Evolutionary conservation across 148 eudicot genomes (phyloP), one percentile per base, ranked within the genome.

Genomic region (Vaccinium vitisidaea): DNA sequence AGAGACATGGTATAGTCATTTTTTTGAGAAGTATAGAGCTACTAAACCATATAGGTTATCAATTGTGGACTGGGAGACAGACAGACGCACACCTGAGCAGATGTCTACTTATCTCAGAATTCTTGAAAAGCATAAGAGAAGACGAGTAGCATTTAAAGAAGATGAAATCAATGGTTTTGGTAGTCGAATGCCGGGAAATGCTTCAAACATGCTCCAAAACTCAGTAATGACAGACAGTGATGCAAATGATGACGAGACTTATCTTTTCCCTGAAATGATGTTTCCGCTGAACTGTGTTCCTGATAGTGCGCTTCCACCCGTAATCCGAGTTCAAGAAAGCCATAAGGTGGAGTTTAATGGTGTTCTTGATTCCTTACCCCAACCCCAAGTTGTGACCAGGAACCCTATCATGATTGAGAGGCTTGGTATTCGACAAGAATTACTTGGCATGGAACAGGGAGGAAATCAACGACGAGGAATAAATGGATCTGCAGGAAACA

Each of bases 321-420:
- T 85, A 75, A 83, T 76, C 73, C 58, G 83, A 63, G 82, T 69
- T 75, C 88, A 87, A 70, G 89, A 87, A 78, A 88, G 83, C 54
- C 92, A 80, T 50, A 89, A 91, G 84, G 85, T 91, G 78, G 93
- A 91, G 83, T 90, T 87, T 85, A 93, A 90, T 90, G 98, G 98
- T 75, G 93, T 95, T 89, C 89, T 97, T 80, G 99, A 97, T 89
- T 93, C 88, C 54, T 90, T 97, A 63, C 99, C 99, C 23, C 92
- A 90, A 63, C 99, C 99, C 23, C 92, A 90, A 87, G 83, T 92
- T 55, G 80, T 91, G 80, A 90, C 95, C 77, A 95, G 91, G 87
- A 97, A 92, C 88, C 92, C 98, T 82, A 95, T 97, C 81, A 94
- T 94, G 99, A 93, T 97, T 49, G 98, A 97, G 91, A 90, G 99